Evolutionary conservation across 169 alveolate genomes (phyloP), one percentile per base, ranked within the genome.

Genomic region (Cyclospora cayetanensis): DNA sequence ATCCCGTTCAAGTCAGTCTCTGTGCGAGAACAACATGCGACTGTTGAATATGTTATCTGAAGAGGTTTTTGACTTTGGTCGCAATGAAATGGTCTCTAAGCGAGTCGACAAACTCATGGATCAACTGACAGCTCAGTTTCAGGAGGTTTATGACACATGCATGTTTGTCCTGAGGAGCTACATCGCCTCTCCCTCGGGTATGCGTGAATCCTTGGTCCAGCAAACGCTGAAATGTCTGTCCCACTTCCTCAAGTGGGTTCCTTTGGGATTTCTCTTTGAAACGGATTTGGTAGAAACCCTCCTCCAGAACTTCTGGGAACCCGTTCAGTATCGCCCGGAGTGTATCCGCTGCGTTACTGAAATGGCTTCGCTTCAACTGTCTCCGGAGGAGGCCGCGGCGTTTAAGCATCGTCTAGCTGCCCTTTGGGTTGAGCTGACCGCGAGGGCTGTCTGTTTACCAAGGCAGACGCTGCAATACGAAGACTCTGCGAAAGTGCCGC

Each of bases 11-110:
- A 96, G 97, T 84, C 99, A 98, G 94, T 94, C 96, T 92, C 95
- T 98, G 7, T 99, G 99, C 93, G 99, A 99, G 95, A 99, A 99
- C 95, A 98, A 98, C 91, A 96, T 99, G 98, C 97, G 98, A 79
- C 94, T 99, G 53, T 96, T 99, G 41, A 98, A 98, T 94, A 97
- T 99, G 97, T 96, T 99, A 90, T 97, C 84, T 1, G 94, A 92
- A 34, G 95, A 95, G 84, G 97, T 98, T 35, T 98, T 98, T 92
- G 99, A 97, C 79, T 98, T 97, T 90, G 99, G 99, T 2, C 96
- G 96, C 91, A 98, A 96, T 77, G 97, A 96, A 46, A 96, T 97
- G 98, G 96, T 95, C 50, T 95, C 98, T 55, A 95, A 94, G 63
- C 95, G 95, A 42, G 97, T 96, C 29, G 96, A 91, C 86, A 95